These are phyloP conservation scores for Coniochaeta sp. DNA, from an alignment of 2,329 filamentous ascomycete species.

Conservation along the genomic window DNA sequence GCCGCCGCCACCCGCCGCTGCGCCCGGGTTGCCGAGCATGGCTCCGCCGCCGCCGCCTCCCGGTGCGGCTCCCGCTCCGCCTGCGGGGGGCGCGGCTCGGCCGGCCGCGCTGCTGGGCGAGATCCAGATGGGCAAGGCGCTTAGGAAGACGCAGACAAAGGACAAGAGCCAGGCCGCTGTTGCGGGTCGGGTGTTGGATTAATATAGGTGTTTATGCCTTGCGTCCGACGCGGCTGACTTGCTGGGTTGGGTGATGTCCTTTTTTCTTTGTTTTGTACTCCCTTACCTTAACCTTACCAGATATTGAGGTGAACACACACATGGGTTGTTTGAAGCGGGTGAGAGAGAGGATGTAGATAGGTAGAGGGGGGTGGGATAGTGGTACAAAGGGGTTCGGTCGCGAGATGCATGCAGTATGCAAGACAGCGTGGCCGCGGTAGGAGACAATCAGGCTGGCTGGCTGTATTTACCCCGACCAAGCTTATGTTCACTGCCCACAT, in stretches of 20 bases:
- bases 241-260: not conserved
- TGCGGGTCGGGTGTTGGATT: constrained; percentile 68
- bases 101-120: constrained; percentile 66
- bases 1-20: too few relatives aligned
- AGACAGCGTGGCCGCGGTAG: not conserved
- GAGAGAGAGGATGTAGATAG: not conserved
- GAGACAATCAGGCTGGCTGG: not conserved
- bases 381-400: not conserved
- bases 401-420: not conserved
- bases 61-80: constrained; percentile 27
- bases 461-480: too few relatives aligned
- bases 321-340: not conserved
- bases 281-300: too few relatives aligned
- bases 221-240: not conserved
- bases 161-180: constrained; percentile 69
- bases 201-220: not conserved
- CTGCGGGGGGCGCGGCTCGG: constrained; percentile 33
- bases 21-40: constrained; percentile 32
- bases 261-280: not conserved
- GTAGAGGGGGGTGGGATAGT: not conserved
- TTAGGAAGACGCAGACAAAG: constrained; percentile 86
- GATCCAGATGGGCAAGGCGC: constrained; percentile 69
- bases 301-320: not conserved
- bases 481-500: too few relatives aligned
- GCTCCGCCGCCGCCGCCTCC: constrained; percentile 35